Evolutionary conservation across 768 basidiomycete genomes (phyloP), one percentile per base, ranked within the genome.

Genomic region (Trametes coccinea): DNA sequence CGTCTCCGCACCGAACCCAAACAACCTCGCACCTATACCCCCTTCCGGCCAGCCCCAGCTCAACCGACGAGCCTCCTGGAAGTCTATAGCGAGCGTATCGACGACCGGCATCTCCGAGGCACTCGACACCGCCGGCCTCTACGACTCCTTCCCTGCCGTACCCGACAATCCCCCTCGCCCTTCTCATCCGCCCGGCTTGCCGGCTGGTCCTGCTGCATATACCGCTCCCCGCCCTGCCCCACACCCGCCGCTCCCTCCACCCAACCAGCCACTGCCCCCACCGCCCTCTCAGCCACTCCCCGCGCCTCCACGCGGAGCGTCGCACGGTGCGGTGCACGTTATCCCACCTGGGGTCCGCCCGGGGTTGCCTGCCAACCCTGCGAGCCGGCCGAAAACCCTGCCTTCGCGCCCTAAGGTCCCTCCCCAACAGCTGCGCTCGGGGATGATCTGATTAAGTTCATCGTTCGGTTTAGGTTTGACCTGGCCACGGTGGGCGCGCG

Each of bases 71-170:
- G 40, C 44, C 31, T 64, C 63, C 4, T 56, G 59, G 55, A 64
- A 56, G 47, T 62, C 62, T 27, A 48, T 64, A 48, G 62, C 62
- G 13, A 64, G 62, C 29, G 62, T 64, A 8, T 61, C 64, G 14
- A 58, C 64, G 5, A 65, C 55, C 5, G 60, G 56, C 52, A 77
- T 55, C 44, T 64, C 84, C 77, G 62, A 84, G 75, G 52, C 79
- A 29, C 81, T 90, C 45, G 86, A 87, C 68, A 76, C 77, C 62
- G 41, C 53, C 41, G 82, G 82, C 10, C 73, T 89, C 27, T 88
- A 86, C 64, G 88, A 90, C 60, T 82, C 87, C 6, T 90, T 91
- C 73, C 90, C 90, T 27, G 82, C 82, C 37, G 88, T 90, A 5
- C 89, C 89, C 1, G 76, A 59, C 5, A 56, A 16, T n/a, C 49